Base-by-base conservation (phyloP, 345 rosid species). In the Hibiscus syriacus region DNA sequence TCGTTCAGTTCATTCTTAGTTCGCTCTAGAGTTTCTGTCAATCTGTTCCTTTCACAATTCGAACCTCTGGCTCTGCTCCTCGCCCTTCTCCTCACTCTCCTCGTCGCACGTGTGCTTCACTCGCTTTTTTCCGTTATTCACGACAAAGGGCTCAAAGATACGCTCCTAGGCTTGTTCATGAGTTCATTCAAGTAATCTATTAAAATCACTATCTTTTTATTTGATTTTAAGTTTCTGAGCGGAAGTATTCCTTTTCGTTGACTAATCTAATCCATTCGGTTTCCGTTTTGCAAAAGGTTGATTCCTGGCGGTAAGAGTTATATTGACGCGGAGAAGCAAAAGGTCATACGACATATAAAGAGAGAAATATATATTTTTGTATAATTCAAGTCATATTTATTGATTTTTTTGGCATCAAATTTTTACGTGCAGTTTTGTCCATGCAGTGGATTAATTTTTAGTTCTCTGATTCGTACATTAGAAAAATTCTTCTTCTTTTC, bases 291-390 rank as follows among this genome's bases (percentile, higher is more conserved):
- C 12, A 22, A 62, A 22, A 90, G 99, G 88, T 66, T 82, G 88
- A 66, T 92, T 53, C 99, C 99, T 39, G 88, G 92, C 10, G 97
- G 88, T 34, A 82, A 87, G 67, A 80, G 80, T 16, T 83, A 87
- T 74, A 85, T 92, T 26, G 96, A 89, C 67, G 90, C 90, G 0
- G 90, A 94, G 89, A 94, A 94, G 78, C 98, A 89, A 74, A 94
- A 94, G 97, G 99, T 94, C 29, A 61, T 79, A 61, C 13, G n/a
- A n/a, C n/a, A n/a, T n/a, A n/a, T n/a, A n/a, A n/a, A n/a, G n/a
- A n/a, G n/a, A n/a, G n/a, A n/a, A 17, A 11, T 38, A 20, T 22
- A 39, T 41, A 6, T 38, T 64, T 55, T 6, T 5, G 10, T 38
- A 55, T 38, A 6, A 34, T 55, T 58, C 19, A 53, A 34, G 3